A percentile compares a stretch with the other conserved stretches of the same genome.
These are phyloP conservation scores for Lipomyces oligophaga DNA, from an alignment of 805 yeast genomes.

Conservation along the genomic window DNA sequence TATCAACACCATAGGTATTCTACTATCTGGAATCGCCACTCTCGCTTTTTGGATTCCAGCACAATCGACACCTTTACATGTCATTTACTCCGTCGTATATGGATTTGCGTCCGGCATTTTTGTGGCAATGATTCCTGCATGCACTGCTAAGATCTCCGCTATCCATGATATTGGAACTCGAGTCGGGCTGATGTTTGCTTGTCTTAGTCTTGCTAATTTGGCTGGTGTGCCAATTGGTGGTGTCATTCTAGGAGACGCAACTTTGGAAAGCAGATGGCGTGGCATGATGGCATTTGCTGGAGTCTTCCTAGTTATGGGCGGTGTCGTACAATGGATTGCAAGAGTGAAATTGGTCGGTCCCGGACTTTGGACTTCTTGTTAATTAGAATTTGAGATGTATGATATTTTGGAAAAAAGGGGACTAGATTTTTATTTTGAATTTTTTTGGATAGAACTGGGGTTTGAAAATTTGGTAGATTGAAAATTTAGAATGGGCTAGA, in stretches of 20 bases:
- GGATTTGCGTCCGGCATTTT: conserved; percentile 39
- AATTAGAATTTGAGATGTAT: background rate
- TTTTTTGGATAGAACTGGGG: background rate
- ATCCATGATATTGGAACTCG: conserved; percentile 35
- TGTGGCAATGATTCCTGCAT: conserved; percentile 37
- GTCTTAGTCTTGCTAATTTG: conserved; percentile 49
- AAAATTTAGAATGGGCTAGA: too few relatives aligned
- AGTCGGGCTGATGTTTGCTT: conserved; percentile 61
- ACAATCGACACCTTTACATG: conserved; percentile 32
- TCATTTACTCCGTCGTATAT: conserved; percentile 34
- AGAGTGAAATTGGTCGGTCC: conserved; percentile 20
- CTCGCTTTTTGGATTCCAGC: conserved; percentile 40
- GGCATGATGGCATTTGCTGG: conserved; percentile 29
- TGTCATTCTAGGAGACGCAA: conserved; percentile 23
- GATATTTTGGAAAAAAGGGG: background rate
- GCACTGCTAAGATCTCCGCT: conserved; percentile 34
- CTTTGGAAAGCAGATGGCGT: conserved; percentile 6
- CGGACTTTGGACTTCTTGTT: too few relatives aligned
- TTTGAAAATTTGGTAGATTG: too few relatives aligned
- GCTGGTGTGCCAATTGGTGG: conserved; percentile 38
- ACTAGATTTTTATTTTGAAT: background rate
- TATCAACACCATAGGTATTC: conserved; percentile 36
- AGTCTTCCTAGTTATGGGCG: conserved; percentile 12
- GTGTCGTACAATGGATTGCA: conserved; percentile 17
- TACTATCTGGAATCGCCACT: conserved; percentile 34